Base-by-base conservation (phyloP, 495 filamentous ascomycete species). In the Penicillium daleae region DNA sequence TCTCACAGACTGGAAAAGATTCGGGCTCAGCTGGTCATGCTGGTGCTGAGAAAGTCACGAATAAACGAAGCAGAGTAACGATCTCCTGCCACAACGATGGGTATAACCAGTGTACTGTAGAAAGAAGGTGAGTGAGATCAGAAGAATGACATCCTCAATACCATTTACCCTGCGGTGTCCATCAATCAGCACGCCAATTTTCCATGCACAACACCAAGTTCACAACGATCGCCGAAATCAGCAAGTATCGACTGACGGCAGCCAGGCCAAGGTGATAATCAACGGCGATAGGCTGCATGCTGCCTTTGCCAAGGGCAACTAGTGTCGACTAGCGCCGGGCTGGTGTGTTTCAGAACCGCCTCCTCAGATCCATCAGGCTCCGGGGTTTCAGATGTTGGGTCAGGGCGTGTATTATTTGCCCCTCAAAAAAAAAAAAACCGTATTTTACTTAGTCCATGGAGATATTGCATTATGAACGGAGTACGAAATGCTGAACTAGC, bases 261-360 rank as follows among this genome's bases (percentile, higher is more conserved):
- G 5, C 17, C 10, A 8, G 42, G 2, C 19, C 17, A 50, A 6
- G 24, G 32, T 8, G 29, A 32, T 21, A 32, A 8, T 42, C 58
- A 22, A 39, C 21, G 22, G 31, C 9, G 60, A 65, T 61, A 65
- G 63, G 63, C 58, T 53, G 55, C 22, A 22, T 33, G 21, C 19
- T 37, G 12, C n/a, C 12, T 51, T 44, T 31, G 56, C 62, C 68
- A 57, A 52, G 63, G 55, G 27, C 29, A 51, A 59, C 69, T 71
- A 68, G 59, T 53, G 56, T 19, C 24, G 26, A 44, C 66, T 71
- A 71, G 68, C 50, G 63, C 32, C 6, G 33, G 51, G n/a, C 60
- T 69, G 64, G 66, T 39, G 69, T 70, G 69, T 71, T 71, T 71
- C 69, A 71, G 52, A 55, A 63, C 57, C 32, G 39, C 48, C 50